Base-by-base conservation (phyloP, 306 rosid species). In the Cicer chorassanicum region DNA sequence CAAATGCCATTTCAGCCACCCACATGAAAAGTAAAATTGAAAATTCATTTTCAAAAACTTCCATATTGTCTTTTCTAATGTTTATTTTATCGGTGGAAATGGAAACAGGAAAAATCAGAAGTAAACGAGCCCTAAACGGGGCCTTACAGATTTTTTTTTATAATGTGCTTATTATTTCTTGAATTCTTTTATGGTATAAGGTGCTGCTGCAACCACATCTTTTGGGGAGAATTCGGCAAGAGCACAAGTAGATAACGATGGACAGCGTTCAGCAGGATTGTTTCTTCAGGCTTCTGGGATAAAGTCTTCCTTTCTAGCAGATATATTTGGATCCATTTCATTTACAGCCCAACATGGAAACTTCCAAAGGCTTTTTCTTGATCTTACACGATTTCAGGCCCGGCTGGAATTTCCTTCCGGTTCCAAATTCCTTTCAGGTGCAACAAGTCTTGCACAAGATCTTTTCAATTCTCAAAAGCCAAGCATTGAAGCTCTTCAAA, bases 281-380 rank as follows among this genome's bases (percentile, higher is more conserved):
- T 59, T 62, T 76, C 70, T 88, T 61, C 73, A 81, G 69, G 80
- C 82, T 85, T 73, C 85, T 70, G 84, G 85, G 70, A 66, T 85
- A 10, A 87, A 88, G 76, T 86, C 93, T 68, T 84, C 89, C 68
- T 45, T 87, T 79, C 70, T 87, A 10, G 92, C 95, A 13, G 97
- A 92, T 70, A 2, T 70, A 48, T 90, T 94, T 82, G 97, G 83
- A 65, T 85, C 97, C 21, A 53, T 84, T 21, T 84, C 93, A 8
- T 82, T 94, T 75, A 82, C 96, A 49, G 96, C 97, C 46, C 99
- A 91, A 78, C 69, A 76, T 65, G 97, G 99, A 76, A 88, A 82
- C 86, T 94, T 87, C 77, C 99, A 92, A 82, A 80, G 82, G 84
- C 81, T 8, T 66, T 87, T 70, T 75, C 78, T 94, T 68, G 99